Percentiles rank a stretch among this genome's conserved stretches.
phyloP scores from a whole-genome alignment of 1,284 basidiomycete genomes.

The Papiliotrema fonsecae region DNA sequence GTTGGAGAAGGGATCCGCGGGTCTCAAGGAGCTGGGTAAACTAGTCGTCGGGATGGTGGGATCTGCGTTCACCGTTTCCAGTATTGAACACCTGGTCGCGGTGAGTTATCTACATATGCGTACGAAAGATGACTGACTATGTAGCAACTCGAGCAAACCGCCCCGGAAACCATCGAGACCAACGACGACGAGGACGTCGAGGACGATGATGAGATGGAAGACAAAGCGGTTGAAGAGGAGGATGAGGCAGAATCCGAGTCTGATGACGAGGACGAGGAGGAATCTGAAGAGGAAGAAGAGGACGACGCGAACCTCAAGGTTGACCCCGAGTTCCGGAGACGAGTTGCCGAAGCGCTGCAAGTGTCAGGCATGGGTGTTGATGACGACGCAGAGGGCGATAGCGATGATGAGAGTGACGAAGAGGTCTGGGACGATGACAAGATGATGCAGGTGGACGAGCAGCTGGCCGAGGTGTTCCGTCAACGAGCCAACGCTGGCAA shows the following conservation, averaged over 20 bases:
- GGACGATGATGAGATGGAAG: constrained; percentile 48
- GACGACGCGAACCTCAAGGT: constrained; percentile 24
- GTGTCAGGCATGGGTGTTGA: constrained; percentile 63
- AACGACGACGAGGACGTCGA: constrained; percentile 46
- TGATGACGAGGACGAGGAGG: constrained; percentile 55
- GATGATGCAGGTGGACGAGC: constrained; percentile 94
- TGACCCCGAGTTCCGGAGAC: constrained; percentile 66
- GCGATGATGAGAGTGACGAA: constrained; percentile 53
- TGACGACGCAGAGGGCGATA: constrained; percentile 20
- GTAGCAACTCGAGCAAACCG: constrained; percentile 70
- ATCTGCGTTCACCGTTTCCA: constrained; percentile 63
- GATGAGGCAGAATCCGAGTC: constrained; percentile 41
- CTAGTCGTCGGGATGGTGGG: constrained; percentile 76
- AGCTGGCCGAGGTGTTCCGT: constrained; percentile 84
- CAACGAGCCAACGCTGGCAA: constrained; percentile 53
- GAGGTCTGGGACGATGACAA: constrained; percentile 90
- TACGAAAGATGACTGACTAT: constrained; percentile 5
- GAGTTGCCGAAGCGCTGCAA: constrained; percentile 72
- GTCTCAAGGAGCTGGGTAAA: constrained; percentile 73
- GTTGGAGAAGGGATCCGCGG: constrained; percentile 77
- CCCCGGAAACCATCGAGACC: constrained; percentile 26
- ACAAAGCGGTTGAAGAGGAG: constrained; percentile 50
- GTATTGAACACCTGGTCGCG: constrained; percentile 75
- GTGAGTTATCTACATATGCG: constrained; percentile 53
- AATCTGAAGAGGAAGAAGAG: constrained; percentile 49